Percentiles rank a stretch among this genome's conserved stretches.
These are phyloP conservation scores for Tubosaeta sp. DNA, from an alignment of 768 basidiomycete species.

Conservation along the genomic window DNA sequence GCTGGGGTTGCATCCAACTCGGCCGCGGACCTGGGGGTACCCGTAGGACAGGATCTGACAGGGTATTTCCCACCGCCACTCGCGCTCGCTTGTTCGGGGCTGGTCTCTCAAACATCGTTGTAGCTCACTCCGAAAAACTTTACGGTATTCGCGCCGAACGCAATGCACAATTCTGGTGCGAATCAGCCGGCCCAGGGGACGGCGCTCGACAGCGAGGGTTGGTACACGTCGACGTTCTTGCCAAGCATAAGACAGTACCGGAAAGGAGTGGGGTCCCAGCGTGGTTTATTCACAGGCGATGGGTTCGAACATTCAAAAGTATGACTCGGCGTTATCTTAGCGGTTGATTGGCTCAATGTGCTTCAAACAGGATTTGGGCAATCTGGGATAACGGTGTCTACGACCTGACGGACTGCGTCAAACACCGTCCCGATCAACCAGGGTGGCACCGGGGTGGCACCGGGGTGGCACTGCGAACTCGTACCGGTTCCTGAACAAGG, in stretches of 20 bases:
- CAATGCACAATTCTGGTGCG: constrained; percentile 72
- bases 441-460: constrained; percentile 40
- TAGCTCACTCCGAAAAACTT: constrained; percentile 60
- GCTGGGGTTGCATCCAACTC: constrained; percentile 57
- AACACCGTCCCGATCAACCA: constrained; percentile 55
- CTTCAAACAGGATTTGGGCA: constrained; percentile 63
- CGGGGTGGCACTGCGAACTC: constrained; percentile 36
- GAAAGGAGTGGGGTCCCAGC: constrained; percentile 62
- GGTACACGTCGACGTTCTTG: constrained; percentile 75
- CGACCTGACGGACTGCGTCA: constrained; percentile 86
- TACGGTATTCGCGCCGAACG: constrained; percentile 52
- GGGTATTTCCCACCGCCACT: constrained; percentile 85
- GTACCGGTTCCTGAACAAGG: constrained; percentile 64
- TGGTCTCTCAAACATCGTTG: constrained; percentile 59
- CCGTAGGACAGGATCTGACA: constrained; percentile 86
- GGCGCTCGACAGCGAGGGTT: constrained; percentile 48
- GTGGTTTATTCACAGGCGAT: constrained; percentile 45
- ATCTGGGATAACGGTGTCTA: constrained; percentile 73
- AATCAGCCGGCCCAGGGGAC: constrained; percentile 42
- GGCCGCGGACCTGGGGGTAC: constrained; percentile 53
- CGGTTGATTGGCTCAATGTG: background rate
- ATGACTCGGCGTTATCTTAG: background rate
- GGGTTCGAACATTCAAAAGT: constrained; percentile 46
- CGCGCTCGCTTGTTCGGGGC: constrained; percentile 61
- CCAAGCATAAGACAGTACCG: constrained; percentile 69